Base-by-base conservation (phyloP, 768 basidiomycete genomes). In the Termitomyces sp. region DNA sequence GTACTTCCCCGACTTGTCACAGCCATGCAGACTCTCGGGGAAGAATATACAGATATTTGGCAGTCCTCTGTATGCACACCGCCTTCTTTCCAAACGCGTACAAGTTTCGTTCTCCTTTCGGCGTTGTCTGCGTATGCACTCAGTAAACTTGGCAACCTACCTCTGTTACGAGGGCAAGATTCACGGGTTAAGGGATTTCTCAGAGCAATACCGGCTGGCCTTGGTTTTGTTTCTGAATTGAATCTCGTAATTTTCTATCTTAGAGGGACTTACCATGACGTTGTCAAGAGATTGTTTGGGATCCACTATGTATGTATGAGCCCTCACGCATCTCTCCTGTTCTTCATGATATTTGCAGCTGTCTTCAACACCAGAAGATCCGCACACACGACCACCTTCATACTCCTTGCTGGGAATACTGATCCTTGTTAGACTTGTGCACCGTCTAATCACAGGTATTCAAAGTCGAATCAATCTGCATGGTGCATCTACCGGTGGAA, bases 31-130 rank as follows among this genome's bases (percentile, higher is more conserved):
- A 93, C 89, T 4, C 77, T 94, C 1, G 93, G 93, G n/a, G 93
- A 95, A 70, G 93, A 95, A 68, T 95, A 95, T 65, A 93, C 91
- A 1, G 88, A 89, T 65, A 86, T 89, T 36, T 91, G 91, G 89
- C 84, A 86, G 63, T 72, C 69, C 31, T 73, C 68, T 20, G 58
- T 69, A 34, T 64, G 71, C 4, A 60, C 69, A 30, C 78, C 78
- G 22, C 87, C 85, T 2, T 75, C 84, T 15, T 70, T 63, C 22
- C 67, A 67, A 52, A 67, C 75, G 9, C 81, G 88, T 22, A 69
- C 77, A 16, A 76, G 78, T 2, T 76, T 91, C 12, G 76, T 92
- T 58, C 72, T 91, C n/a, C 73, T 89, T 24, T 84, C 86, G 6
- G 79, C 84, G 1, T 63, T 92, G 11, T 89, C 88, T 15, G 73